These are phyloP conservation scores for Candida taoyuanica DNA, from an alignment of 805 yeast genomes.

Conservation along the genomic window DNA sequence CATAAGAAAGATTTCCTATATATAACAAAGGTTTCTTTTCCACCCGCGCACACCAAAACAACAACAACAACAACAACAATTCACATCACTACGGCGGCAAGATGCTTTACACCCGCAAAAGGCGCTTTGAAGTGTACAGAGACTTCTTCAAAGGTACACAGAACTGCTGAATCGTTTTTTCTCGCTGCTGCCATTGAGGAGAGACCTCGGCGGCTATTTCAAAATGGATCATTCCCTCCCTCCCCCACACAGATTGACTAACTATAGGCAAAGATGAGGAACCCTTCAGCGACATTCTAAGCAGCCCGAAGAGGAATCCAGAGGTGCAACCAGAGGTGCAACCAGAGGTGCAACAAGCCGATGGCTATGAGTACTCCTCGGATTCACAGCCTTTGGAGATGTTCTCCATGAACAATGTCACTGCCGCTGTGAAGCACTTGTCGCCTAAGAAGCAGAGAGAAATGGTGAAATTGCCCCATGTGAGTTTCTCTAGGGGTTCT, in stretches of 20 bases:
- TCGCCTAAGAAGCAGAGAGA: conserved; percentile 12
- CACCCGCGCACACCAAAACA: not conserved
- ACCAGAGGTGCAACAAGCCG: conserved; percentile 1
- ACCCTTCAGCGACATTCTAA: conserved; percentile 3
- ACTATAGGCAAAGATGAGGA: conserved; percentile 3
- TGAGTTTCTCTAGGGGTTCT: conserved; percentile 2
- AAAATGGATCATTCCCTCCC: not conserved
- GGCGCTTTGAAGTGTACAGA: conserved; percentile 21
- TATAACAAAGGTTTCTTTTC: no score
- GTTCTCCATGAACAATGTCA: conserved; percentile 16
- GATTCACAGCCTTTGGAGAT: conserved; percentile 7
- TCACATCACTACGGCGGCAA: conserved; percentile 3
- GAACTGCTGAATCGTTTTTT: not conserved
- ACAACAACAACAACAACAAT: not conserved
- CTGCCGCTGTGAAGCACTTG: conserved; percentile 9
- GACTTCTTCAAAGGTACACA: conserved; percentile 21
- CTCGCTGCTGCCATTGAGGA: no score
- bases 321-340: not conserved
- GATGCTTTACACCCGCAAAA: conserved; percentile 20
- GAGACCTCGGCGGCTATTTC: no score
- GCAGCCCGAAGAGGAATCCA: not conserved
- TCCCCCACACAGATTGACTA: not conserved
- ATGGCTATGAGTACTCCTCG: not conserved
- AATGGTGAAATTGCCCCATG: not conserved
- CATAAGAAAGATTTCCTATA: no score